Conservation (phyloP, 768 basidiomycete species). For the Psilocybe cyanescens region DNA sequence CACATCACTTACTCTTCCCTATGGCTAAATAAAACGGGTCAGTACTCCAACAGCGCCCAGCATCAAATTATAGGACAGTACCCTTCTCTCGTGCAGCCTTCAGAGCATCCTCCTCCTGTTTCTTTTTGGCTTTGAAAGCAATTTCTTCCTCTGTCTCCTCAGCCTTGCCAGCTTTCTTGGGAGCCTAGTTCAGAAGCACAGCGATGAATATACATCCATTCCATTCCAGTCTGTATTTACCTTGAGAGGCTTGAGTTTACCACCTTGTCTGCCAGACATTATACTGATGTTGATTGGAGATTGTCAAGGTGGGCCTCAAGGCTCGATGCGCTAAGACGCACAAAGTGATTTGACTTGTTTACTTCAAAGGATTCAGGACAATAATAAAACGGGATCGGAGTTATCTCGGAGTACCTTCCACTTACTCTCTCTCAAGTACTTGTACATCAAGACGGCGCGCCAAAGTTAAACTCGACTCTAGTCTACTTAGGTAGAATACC, state of each 20-base stretch:
- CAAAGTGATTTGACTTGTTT: constrained; percentile 4
- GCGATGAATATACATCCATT: constrained; percentile 5
- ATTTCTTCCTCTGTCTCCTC: constrained; percentile 68
- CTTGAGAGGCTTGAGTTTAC: constrained; percentile 89
- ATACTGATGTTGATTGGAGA: constrained; percentile 8
- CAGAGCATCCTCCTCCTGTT: constrained; percentile 71
- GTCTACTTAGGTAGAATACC: too few species aligned
- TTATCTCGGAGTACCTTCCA: too few species aligned
- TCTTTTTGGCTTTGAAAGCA: constrained; percentile 79
- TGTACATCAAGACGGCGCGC: too few species aligned
- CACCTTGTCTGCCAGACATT: constrained; percentile 77
- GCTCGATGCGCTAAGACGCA: background rate
- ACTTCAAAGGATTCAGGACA: constrained; percentile 8
- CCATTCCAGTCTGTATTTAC: constrained; percentile 33
- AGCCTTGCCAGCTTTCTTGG: constrained; percentile 80
- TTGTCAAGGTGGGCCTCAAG: background rate
- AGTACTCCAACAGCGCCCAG: constrained; percentile 2
- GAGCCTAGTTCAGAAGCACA: constrained; percentile 50
- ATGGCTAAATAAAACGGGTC: constrained; percentile 41
- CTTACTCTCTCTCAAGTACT: too few species aligned
- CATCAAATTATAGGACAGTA: constrained; percentile 32
- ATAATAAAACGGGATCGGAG: background rate
- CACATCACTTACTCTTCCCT: constrained; percentile 46
- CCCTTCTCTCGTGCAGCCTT: constrained; percentile 79
- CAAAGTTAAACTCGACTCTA: too few species aligned